phyloP scores from a whole-genome alignment of 169 alveolate genomes.

The Babesia gibsoni region DNA sequence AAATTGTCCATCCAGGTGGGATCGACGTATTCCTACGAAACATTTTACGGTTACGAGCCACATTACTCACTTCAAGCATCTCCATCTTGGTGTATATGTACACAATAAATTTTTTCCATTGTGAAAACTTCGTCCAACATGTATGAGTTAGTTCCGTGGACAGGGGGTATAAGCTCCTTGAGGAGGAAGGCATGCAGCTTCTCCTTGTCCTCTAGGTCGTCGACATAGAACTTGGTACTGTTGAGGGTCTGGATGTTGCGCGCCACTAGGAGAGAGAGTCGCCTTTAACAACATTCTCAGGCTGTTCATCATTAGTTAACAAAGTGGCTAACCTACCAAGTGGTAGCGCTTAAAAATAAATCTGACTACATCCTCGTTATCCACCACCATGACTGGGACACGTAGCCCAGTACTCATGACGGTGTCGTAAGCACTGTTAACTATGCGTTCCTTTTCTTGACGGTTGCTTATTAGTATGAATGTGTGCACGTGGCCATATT shows the following conservation, averaged over 20 bases:
- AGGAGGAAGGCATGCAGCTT: slow-evolving; percentile 11
- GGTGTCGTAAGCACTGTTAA: slow-evolving; percentile 2
- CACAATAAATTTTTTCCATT: slow-evolving; percentile 40
- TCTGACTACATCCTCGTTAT: slow-evolving; percentile 2
- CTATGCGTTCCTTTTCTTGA: not conserved
- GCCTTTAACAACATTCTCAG: slow-evolving; percentile 1
- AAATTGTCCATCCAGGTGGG: slow-evolving; percentile 31
- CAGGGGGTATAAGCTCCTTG: slow-evolving; percentile 45
- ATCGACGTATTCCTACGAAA: slow-evolving; percentile 1
- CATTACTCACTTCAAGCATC: slow-evolving; percentile 3
- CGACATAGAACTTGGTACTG: slow-evolving; percentile 2
- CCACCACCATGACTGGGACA: slow-evolving; percentile 9
- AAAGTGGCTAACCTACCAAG: not conserved
- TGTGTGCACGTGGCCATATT: slow-evolving; percentile 38
- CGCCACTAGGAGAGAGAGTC: slow-evolving; percentile 7
- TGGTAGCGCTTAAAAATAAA: not conserved
- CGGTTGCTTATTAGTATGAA: slow-evolving; percentile 9
- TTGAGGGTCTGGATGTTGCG: slow-evolving; percentile 10
- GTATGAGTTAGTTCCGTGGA: slow-evolving; percentile 52
- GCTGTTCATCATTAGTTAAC: not conserved
- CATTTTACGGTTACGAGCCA: not conserved
- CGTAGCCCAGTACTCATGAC: slow-evolving; percentile 5
- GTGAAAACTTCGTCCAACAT: slow-evolving; percentile 42
- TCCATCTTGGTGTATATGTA: slow-evolving; percentile 58
- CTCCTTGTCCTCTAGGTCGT: slow-evolving; percentile 12